Conservation (phyloP, 2,329 filamentous ascomycete genomes). For the Thelonectria discophora region DNA sequence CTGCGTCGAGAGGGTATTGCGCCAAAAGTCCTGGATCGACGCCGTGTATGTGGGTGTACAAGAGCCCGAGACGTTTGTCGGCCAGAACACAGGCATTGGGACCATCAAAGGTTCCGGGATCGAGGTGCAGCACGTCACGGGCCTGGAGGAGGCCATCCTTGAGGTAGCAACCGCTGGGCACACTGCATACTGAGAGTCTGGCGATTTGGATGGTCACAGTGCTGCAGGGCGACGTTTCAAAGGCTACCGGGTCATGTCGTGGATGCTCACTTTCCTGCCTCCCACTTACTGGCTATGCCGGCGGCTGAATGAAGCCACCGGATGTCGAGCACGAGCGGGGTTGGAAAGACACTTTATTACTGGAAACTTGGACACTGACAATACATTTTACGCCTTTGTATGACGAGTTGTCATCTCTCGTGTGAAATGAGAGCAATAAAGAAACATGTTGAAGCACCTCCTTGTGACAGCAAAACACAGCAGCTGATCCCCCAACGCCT, state of each 20-base stretch:
- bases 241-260: neutral
- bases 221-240: neutral
- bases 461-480: neutral
- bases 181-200: slow-evolving; percentile 27
- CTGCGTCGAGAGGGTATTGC: slow-evolving; percentile 82
- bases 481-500: neutral
- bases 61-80: slow-evolving; percentile 91
- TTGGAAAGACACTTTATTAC: neutral
- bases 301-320: neutral
- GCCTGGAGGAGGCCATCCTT: slow-evolving; percentile 83
- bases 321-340: neutral
- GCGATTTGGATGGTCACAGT: no score
- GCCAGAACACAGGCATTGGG: slow-evolving; percentile 77
- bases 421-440: neutral
- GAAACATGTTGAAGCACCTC: neutral
- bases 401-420: neutral
- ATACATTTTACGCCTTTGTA: neutral
- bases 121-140: slow-evolving; percentile 74
- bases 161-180: slow-evolving; percentile 87
- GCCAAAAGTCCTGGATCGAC: slow-evolving; percentile 68
- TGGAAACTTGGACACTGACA: neutral
- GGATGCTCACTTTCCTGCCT: neutral
- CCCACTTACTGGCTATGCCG: neutral
- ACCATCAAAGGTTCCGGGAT: slow-evolving; percentile 78
- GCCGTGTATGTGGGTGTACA: slow-evolving; percentile 87